Evolutionary conservation across 2,329 filamentous ascomycete species (phyloP).

Genomic region (Emericellopsis cladophorae): DNA sequence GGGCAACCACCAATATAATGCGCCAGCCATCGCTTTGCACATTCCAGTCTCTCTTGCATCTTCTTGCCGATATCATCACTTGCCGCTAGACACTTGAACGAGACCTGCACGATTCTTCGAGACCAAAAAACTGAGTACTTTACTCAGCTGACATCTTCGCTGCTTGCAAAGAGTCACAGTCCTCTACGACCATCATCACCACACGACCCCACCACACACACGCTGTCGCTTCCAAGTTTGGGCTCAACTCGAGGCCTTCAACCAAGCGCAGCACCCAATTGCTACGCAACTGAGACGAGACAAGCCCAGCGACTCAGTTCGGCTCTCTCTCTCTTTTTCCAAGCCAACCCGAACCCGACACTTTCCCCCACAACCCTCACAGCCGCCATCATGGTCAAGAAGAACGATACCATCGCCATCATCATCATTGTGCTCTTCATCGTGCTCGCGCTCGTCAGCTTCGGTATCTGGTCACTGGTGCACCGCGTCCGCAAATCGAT

Average conservation of each 20-base stretch:
- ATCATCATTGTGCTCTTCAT: slow-evolving; percentile 57
- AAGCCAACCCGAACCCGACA: not conserved
- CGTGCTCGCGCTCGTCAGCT: slow-evolving; percentile 46
- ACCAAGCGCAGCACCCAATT: too few species aligned
- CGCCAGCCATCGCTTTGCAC: not conserved
- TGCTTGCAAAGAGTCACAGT: too few species aligned
- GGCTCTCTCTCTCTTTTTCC: not conserved
- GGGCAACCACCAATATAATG: slow-evolving; percentile 31
- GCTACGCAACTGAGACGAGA: not conserved
- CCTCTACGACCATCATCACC: not conserved
- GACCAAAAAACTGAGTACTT: too few species aligned
- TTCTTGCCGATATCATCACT: too few species aligned
- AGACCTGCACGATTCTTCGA: too few species aligned
- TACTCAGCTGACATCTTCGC: too few species aligned
- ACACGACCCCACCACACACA: not conserved
- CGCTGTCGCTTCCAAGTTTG: too few species aligned
- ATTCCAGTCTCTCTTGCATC: not conserved
- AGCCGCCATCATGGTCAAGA: slow-evolving; percentile 38
- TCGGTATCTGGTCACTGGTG: slow-evolving; percentile 52
- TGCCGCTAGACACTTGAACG: too few species aligned
- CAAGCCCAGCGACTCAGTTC: not conserved
- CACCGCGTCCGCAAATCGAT: slow-evolving; percentile 32
- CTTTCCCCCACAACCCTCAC: not conserved
- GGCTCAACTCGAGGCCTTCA: too few species aligned
- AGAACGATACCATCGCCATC: slow-evolving; percentile 56